Conservation (phyloP, 352 stramenopile species). For the Pythium folliculosum region DNA sequence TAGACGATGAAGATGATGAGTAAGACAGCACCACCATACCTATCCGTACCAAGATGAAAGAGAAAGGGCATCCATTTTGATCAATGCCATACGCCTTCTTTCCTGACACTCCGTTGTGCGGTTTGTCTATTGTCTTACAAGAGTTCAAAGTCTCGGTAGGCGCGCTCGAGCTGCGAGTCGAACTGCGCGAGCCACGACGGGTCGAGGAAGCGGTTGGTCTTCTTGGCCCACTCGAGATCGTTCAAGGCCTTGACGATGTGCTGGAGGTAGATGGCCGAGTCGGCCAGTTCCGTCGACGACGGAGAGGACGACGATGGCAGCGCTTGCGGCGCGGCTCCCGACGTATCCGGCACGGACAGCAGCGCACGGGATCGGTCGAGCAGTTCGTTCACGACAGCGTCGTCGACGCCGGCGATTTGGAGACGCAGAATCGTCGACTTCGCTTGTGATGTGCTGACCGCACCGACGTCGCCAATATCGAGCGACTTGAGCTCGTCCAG, state of each 20-base stretch:
- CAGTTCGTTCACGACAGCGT: conserved; percentile 47
- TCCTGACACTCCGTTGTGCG: not conserved
- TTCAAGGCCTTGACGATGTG: conserved; percentile 58
- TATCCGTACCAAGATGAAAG: conserved; percentile 11
- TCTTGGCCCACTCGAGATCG: conserved; percentile 67
- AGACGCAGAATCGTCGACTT: conserved; percentile 47
- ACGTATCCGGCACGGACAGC: conserved; percentile 2
- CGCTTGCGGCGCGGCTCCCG: not conserved
- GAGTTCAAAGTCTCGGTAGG: conserved; percentile 68
- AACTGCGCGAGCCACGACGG: conserved; percentile 81
- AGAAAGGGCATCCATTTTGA: conserved; percentile 4
- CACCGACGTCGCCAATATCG: conserved; percentile 39
- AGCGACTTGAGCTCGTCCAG: conserved; percentile 62
- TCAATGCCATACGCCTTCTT: too few relatives aligned
- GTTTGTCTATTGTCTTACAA: conserved; percentile 33
- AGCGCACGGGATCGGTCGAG: conserved; percentile 35
- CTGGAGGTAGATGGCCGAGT: conserved; percentile 38
- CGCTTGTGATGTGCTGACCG: conserved; percentile 44
- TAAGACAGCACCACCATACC: not conserved
- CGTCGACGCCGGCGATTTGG: conserved; percentile 53
- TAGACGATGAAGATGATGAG: conserved; percentile 25
- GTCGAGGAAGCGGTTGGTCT: conserved; percentile 78
- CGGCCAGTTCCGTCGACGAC: not conserved
- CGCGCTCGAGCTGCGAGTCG: conserved; percentile 76
- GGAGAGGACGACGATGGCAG: not conserved